Percentiles rank a stretch among this genome's conserved stretches.
Evolutionary conservation across 2,329 filamentous ascomycete genomes (phyloP).

Genomic region (Paracamarosporium sp.): DNA sequence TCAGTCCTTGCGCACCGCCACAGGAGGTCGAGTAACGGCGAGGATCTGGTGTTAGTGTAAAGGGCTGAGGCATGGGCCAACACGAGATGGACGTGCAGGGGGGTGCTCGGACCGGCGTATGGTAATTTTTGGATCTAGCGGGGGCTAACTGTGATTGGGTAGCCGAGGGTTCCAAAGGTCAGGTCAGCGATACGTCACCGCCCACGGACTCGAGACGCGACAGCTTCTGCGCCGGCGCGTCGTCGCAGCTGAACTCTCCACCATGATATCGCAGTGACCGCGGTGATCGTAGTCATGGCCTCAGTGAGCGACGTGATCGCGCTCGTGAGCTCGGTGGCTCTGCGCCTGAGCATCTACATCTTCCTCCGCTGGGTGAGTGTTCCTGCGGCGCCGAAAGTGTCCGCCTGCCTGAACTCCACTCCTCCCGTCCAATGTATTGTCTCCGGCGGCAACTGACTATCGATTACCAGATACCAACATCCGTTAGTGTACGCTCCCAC

Average conservation of each 20-base stretch:
- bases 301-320: conserved; percentile 44
- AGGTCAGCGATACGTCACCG: conserved; percentile 9
- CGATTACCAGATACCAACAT: conserved; percentile 38
- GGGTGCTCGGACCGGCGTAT: background rate
- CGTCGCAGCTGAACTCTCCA: background rate
- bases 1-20: conserved; percentile 5
- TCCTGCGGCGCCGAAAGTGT: conserved; percentile 10
- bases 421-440: conserved; percentile 11
- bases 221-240: background rate
- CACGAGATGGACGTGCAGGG: too few species aligned
- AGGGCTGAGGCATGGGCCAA: background rate
- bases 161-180: background rate
- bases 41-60: background rate
- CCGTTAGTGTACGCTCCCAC: conserved; percentile 26
- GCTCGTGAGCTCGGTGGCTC: conserved; percentile 54
- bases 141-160: background rate
- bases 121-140: background rate
- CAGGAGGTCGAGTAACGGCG: conserved; percentile 3
- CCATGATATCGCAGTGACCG: conserved; percentile 20
- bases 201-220: background rate
- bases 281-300: conserved; percentile 34
- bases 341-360: conserved; percentile 61
- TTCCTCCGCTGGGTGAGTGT: conserved; percentile 68
- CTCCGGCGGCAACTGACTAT: conserved; percentile 12
- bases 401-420: conserved; percentile 11